These are phyloP conservation scores for Nitzschia putrida DNA, from an alignment of 108 stramenopile species.

Conservation along the genomic window DNA sequence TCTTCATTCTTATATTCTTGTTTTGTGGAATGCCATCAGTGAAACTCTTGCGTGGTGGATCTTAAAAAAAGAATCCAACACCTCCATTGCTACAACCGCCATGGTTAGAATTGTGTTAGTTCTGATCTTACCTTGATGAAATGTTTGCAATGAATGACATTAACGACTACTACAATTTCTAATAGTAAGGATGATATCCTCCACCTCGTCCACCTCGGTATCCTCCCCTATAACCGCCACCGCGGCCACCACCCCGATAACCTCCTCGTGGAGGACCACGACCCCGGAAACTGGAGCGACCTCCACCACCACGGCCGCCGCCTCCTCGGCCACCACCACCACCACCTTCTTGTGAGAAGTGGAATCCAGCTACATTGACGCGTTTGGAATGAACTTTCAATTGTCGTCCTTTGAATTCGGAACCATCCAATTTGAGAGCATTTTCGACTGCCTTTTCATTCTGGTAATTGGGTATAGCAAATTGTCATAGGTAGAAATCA, in stretches of 20 bases:
- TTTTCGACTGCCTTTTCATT: constrained; percentile 88
- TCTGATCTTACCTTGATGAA: too few species aligned
- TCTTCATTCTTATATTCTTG: too few species aligned
- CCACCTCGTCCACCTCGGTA: constrained; percentile 37
- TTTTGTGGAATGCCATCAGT: too few species aligned
- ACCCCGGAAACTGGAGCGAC: constrained; percentile 16
- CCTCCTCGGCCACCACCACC: constrained; percentile 33
- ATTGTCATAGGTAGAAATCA: too few species aligned
- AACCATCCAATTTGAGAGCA: constrained; percentile 91
- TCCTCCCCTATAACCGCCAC: constrained; percentile 20
- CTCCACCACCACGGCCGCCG: constrained; percentile 41
- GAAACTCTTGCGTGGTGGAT: too few species aligned
- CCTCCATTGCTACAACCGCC: too few species aligned
- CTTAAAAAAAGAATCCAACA: too few species aligned
- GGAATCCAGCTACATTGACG: constrained; percentile 76
- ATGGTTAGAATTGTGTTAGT: too few species aligned
- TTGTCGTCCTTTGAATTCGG: constrained; percentile 89
- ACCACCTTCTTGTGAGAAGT: constrained; percentile 34
- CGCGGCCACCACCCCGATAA: too few species aligned
- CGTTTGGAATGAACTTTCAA: constrained; percentile 91
- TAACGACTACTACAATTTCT: background rate
- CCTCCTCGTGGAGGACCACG: constrained; percentile 6
- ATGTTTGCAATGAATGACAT: too few species aligned
- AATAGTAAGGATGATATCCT: constrained; percentile 62
- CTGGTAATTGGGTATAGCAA: constrained; percentile 20